Percentiles rank a stretch among this genome's conserved stretches.
Conservation (phyloP, 164 flowering plant genomes). For the Vitis labrusca region DNA sequence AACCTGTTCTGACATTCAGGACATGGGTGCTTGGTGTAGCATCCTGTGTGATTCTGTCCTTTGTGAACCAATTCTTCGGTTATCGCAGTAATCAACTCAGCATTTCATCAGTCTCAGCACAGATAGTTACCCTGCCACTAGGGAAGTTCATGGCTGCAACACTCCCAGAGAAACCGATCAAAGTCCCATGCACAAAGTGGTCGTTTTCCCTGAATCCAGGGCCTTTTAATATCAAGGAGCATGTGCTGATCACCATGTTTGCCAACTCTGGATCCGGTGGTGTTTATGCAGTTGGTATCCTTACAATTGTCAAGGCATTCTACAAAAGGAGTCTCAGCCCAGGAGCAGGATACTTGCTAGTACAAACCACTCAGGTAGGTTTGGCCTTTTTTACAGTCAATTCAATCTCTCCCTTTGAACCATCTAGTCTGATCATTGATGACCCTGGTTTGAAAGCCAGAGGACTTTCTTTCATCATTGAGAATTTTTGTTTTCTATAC, state of each 20-base stretch:
- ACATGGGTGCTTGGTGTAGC: conserved; percentile 58
- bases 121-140: conserved; percentile 48
- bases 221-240: conserved; percentile 61
- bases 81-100: conserved; percentile 35
- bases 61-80: conserved; percentile 51
- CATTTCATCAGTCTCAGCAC: conserved; percentile 42
- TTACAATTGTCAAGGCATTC: conserved; percentile 50
- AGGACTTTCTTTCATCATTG: too few relatives aligned
- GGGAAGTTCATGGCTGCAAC: conserved; percentile 65
- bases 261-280: conserved; percentile 39
- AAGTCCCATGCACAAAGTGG: conserved; percentile 42
- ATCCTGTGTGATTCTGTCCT: conserved; percentile 39
- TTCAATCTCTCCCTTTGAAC: background rate
- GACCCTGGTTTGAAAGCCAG: too few relatives aligned
- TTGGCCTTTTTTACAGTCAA: background rate
- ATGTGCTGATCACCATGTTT: conserved; percentile 54
- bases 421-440: background rate
- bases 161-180: conserved; percentile 31
- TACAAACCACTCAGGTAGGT: conserved; percentile 46
- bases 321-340: conserved; percentile 36
- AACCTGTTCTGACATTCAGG: conserved; percentile 51
- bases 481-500: too few relatives aligned
- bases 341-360: conserved; percentile 33
- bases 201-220: conserved; percentile 56
- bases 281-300: conserved; percentile 32